Evolutionary conservation across 1,284 basidiomycete genomes (phyloP).

Genomic region (Erythrobasidium hasegawianum): DNA sequence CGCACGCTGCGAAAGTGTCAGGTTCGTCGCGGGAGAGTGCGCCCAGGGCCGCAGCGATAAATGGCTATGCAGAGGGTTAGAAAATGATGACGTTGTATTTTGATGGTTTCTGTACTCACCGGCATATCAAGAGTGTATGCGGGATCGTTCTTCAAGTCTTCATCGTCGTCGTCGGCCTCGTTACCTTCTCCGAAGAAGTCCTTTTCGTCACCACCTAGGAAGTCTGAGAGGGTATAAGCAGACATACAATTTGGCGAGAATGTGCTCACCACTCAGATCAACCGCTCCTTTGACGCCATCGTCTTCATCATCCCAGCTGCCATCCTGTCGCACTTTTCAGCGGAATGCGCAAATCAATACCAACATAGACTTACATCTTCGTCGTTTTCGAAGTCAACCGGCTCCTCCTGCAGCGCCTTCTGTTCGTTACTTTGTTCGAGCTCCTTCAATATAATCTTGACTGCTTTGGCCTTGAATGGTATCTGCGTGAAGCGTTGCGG

Average conservation of each 20-base stretch:
- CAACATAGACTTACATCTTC: neutral
- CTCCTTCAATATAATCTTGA: conserved; percentile 84
- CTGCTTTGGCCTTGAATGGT: conserved; percentile 81
- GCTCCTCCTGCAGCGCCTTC: neutral
- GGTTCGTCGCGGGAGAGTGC: conserved; percentile 5
- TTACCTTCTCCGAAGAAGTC: conserved; percentile 62
- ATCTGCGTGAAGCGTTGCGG: conserved; percentile 81
- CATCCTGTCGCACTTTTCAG: neutral
- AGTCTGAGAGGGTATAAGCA: conserved; percentile 49
- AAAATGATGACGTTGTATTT: neutral
- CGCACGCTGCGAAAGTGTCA: conserved; percentile 11
- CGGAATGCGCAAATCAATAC: neutral
- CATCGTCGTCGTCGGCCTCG: conserved; percentile 63
- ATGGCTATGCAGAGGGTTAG: neutral
- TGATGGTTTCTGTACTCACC: conserved; percentile 53
- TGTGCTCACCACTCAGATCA: conserved; percentile 50
- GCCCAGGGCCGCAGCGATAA: conserved; percentile 3
- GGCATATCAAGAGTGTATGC: conserved; percentile 83
- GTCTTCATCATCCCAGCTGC: conserved; percentile 32
- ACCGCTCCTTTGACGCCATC: conserved; percentile 22
- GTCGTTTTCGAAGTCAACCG: conserved; percentile 3
- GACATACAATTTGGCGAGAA: conserved; percentile 15
- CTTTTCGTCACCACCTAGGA: conserved; percentile 59
- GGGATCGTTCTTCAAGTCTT: conserved; percentile 80
- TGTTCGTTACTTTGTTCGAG: conserved; percentile 53